Base-by-base conservation (phyloP, 495 filamentous ascomycete species). In the Penicillium macrosclerotiorum region DNA sequence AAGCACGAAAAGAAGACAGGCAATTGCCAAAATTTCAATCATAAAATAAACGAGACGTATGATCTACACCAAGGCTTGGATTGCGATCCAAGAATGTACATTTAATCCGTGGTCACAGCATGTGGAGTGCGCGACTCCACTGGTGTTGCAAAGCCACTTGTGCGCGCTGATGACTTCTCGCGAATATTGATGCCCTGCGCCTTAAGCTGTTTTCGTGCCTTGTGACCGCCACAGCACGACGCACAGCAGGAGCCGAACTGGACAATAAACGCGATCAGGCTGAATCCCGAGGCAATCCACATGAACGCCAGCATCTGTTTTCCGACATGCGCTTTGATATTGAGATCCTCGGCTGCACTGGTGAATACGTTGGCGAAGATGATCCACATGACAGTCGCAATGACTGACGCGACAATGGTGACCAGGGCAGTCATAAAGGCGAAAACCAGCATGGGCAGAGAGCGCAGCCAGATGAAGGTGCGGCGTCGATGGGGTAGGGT, bases 271-370 rank as follows among this genome's bases (percentile, higher is more conserved):
- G 81, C 82, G 35, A 87, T 45, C 1, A 90, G 55, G 5, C 77
- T 76, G 40, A 84, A 85, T 0, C 67, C 85, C 0, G 79, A 73
- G 0, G 83, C 89, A 25, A 87, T 75, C 91, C 91, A 96, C 86
- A 95, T 90, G 53, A 95, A 94, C 0, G 72, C 84, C 57, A 95
- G 78, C 90, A 96, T 94, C 52, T 76, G 71, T 5, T 48, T 69
- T 3, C 90, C 90, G 5, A 95, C 57, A 9, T 75, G 63, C 3
- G 85, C 88, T 6, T 69, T 60, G 52, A 96, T 92, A 57, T 95
- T 93, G 13, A 96, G 64, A 23, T 80, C 78, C 52, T 68, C 64
- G 74, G 78, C 49, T 57, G 77, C 67, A 67, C 76, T 64, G 22
- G 63, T 60, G 52, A 93, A 80, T 16, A 89, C 85, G 35, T 82